These are phyloP conservation scores for Microdochium paspali DNA, from an alignment of 2,329 filamentous ascomycete genomes.

Conservation along the genomic window DNA sequence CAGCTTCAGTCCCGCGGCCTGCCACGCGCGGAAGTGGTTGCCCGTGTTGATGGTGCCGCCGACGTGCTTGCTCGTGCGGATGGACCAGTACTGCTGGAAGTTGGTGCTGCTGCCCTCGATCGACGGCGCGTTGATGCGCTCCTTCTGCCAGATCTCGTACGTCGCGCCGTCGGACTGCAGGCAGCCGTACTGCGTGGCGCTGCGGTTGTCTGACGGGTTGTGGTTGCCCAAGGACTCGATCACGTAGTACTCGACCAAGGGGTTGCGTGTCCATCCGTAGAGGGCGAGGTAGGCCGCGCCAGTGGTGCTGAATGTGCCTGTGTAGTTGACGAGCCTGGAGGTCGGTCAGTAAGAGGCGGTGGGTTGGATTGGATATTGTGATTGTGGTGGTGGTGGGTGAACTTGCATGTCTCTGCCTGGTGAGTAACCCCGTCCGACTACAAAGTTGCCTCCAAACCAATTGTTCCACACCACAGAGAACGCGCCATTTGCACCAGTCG, in stretches of 20 bases:
- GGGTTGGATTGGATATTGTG: too few relatives aligned
- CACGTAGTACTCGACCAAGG: slow-evolving; percentile 13
- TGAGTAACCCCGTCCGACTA: slow-evolving; percentile 1
- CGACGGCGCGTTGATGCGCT: slow-evolving; percentile 19
- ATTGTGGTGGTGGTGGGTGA: too few relatives aligned
- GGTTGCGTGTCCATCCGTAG: slow-evolving; percentile 15
- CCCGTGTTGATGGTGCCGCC: slow-evolving; percentile 2
- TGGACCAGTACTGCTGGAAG: slow-evolving; percentile 29
- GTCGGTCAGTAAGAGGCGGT: neutral
- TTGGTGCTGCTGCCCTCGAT: slow-evolving; percentile 24
- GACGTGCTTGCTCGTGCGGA: slow-evolving; percentile 11
- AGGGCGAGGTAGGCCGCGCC: slow-evolving; percentile 10
- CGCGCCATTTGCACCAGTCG: neutral
- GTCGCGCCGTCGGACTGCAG: slow-evolving; percentile 6
- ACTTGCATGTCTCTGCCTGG: slow-evolving; percentile 1
- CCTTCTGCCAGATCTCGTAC: slow-evolving; percentile 9
- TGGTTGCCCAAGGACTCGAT: slow-evolving; percentile 10
- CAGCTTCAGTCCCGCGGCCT: slow-evolving; percentile 1
- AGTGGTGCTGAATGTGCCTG: slow-evolving; percentile 20
- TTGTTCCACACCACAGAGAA: slow-evolving; percentile 1
- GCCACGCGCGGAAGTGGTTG: slow-evolving; percentile 3
- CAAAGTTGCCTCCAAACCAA: slow-evolving; percentile 1
- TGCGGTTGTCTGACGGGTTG: slow-evolving; percentile 9
- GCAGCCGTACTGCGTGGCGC: slow-evolving; percentile 6
- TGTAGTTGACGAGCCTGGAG: slow-evolving; percentile 14